A percentile compares a stretch with the other conserved stretches of the same genome.
These are phyloP conservation scores for Scopulariopsis brevicaulis DNA, from an alignment of 2,329 filamentous ascomycete genomes.

Conservation along the genomic window DNA sequence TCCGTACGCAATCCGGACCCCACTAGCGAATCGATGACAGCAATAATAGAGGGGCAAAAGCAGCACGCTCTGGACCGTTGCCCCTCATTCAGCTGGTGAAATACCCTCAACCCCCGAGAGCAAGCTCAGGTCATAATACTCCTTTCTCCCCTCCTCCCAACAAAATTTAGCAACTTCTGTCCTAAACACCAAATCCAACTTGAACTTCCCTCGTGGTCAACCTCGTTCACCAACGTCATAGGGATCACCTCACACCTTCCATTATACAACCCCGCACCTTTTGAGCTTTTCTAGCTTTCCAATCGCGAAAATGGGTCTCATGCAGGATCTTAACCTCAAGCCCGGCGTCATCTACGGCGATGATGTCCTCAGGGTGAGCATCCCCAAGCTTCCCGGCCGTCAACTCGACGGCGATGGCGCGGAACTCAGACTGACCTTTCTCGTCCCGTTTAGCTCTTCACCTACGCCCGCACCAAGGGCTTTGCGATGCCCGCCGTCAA, in stretches of 20 bases:
- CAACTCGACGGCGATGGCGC: not conserved
- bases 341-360: constrained; percentile 42
- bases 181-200: not conserved
- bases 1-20: not conserved
- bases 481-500: constrained; percentile 90
- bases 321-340: constrained; percentile 30
- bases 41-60: not conserved
- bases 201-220: not conserved
- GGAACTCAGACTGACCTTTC: not conserved
- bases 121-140: not conserved
- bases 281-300: not conserved
- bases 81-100: constrained; percentile 1
- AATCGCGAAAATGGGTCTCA: constrained; percentile 1
- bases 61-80: not conserved
- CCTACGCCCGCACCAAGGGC: constrained; percentile 77
- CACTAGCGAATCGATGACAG: not conserved
- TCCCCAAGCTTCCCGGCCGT: not conserved
- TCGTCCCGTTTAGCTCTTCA: constrained; percentile 49
- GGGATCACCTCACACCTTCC: not conserved
- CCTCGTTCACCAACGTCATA: no score
- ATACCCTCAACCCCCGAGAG: constrained; percentile 1
- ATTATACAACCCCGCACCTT: not conserved
- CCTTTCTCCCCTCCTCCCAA: not conserved
- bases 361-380: constrained; percentile 28
- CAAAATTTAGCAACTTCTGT: not conserved